These are phyloP conservation scores for Pascua sp. DNA, from an alignment of 1,284 basidiomycete genomes.

Conservation along the genomic window DNA sequence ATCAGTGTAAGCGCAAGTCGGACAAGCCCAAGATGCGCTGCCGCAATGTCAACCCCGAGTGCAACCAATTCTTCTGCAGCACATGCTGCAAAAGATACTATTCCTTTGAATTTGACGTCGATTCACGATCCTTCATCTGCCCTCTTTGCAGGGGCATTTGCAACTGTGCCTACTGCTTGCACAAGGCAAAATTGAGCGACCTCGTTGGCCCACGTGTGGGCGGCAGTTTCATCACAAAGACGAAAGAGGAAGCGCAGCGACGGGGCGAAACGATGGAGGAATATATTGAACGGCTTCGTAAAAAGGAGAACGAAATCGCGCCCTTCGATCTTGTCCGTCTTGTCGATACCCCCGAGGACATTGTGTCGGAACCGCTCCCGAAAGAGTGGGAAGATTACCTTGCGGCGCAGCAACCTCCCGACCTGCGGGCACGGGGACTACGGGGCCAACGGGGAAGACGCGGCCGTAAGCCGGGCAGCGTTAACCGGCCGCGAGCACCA, in stretches of 20 bases:
- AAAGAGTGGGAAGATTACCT: conserved; percentile 15
- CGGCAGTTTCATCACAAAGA: background rate
- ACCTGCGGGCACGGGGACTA: too few species aligned
- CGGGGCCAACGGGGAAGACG: too few species aligned
- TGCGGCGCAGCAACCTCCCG: conserved; percentile 1
- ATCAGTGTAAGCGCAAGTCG: conserved; percentile 43
- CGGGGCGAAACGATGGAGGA: conserved; percentile 27
- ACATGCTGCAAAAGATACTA: conserved; percentile 42
- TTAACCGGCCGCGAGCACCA: too few species aligned
- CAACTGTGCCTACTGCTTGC: conserved; percentile 39
- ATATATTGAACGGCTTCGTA: conserved; percentile 25
- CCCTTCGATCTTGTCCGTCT: conserved; percentile 37
- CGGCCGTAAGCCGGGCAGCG: too few species aligned
- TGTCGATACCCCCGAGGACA: conserved; percentile 29
- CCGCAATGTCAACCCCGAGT: conserved; percentile 34
- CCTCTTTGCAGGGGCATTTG: conserved; percentile 41
- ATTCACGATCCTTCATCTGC: conserved; percentile 42
- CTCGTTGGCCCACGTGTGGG: conserved; percentile 19
- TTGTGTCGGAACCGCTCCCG: conserved; percentile 27
- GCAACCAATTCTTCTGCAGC: conserved; percentile 34
- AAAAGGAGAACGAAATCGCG: conserved; percentile 10
- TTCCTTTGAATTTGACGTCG: conserved; percentile 43
- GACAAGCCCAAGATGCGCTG: conserved; percentile 44
- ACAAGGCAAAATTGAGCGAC: conserved; percentile 33
- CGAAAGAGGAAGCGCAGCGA: background rate